Base-by-base conservation (phyloP, 768 basidiomycete species). In the Rhizopogon vesiculosus region DNA sequence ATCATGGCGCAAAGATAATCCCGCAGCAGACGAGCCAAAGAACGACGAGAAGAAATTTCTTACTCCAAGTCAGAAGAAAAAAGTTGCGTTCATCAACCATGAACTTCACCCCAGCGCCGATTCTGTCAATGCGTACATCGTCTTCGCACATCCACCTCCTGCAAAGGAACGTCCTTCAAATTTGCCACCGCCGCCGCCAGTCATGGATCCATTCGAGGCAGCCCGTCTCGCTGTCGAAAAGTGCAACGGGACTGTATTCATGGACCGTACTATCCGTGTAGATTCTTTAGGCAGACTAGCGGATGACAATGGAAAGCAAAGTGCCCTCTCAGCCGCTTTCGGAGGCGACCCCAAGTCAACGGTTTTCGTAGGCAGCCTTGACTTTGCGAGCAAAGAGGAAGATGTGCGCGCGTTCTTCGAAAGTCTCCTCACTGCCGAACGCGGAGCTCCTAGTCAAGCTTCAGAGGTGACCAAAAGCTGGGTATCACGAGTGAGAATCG, bases 321-420 rank as follows among this genome's bases (percentile, higher is more conserved):
- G 57, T 42, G 63, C 61, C 3, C 56, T 62, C 3, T 64, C 59
- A 5, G 62, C 69, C 9, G 66, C 62, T 4, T 61, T 59, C 12
- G 58, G 69, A 5, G 75, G 73, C 15, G 89, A 98, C 66, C 91
- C 93, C 12, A 91, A 90, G 64, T 74, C 83, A 57, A 91, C 87
- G 13, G 66, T 98, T 25, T 98, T 98, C 64, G 87, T 99, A 2
- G 96, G 96, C 5, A 94, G 90, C 62, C 76, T 99, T 56, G 94
- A 97, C 66, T 97, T 97, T 68, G 89, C 85, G 39, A 85, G 89
- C 64, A 89, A 86, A 65, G 97, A 98, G 65, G 91, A 96, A 66
- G 92, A 94, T 65, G 66, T 99, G 42, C 73, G 97, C 28, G 78
- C 76, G 5, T 97, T 92, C 70, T 95, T 97, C 54, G 95, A 98